Conservation (phyloP, 169 alveolate species). For the Babesia gibsoni region DNA sequence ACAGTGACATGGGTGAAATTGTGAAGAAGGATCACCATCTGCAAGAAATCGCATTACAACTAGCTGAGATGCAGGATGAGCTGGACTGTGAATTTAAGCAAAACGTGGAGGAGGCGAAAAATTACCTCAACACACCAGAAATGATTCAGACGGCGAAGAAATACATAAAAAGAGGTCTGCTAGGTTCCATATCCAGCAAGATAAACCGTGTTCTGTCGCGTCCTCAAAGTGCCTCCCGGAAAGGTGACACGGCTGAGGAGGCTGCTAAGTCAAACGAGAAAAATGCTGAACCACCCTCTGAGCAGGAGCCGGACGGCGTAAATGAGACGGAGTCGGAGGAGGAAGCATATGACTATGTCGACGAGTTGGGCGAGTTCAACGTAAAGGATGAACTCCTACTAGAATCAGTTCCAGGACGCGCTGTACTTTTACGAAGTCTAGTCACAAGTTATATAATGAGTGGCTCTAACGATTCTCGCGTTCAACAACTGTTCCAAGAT, state of each 20-base stretch:
- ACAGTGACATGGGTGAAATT: slow-evolving; percentile 30
- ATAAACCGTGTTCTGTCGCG: slow-evolving; percentile 23
- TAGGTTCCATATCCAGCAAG: slow-evolving; percentile 11
- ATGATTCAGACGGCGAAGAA: neutral
- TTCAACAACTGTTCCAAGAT: slow-evolving; percentile 64
- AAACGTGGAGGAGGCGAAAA: slow-evolving; percentile 22
- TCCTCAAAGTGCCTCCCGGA: neutral
- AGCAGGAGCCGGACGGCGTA: neutral
- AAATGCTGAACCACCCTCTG: neutral
- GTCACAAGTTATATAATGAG: slow-evolving; percentile 69
- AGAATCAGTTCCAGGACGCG: slow-evolving; percentile 33
- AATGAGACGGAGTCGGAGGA: neutral
- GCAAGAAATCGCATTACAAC: slow-evolving; percentile 3
- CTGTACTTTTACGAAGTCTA: slow-evolving; percentile 68
- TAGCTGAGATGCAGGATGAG: slow-evolving; percentile 9
- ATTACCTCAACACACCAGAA: slow-evolving; percentile 23
- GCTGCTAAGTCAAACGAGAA: neutral
- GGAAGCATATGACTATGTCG: slow-evolving; percentile 4
- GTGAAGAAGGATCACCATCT: neutral
- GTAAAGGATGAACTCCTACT: slow-evolving; percentile 20
- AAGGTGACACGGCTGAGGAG: neutral
- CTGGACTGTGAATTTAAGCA: slow-evolving; percentile 19
- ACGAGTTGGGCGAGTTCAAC: neutral
- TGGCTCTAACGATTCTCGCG: slow-evolving; percentile 74
- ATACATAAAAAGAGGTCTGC: neutral